Conservation (phyloP, 208 protist genomes). For the Tritrichomonas musculus region DNA sequence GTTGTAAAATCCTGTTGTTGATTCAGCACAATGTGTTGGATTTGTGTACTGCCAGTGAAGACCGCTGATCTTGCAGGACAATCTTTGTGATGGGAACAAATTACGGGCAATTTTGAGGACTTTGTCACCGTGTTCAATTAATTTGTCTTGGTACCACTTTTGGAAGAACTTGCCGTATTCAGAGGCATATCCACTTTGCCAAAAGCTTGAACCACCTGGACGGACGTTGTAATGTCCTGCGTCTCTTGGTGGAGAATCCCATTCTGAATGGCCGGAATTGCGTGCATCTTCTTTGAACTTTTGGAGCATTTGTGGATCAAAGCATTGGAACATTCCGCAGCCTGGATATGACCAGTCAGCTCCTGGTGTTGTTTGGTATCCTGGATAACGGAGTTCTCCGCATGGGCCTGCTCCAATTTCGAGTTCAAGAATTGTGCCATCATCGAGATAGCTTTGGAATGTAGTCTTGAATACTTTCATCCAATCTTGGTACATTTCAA, state of each 20-base stretch:
- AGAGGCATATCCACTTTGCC: background rate
- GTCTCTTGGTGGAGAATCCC: background rate
- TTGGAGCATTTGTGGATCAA: background rate
- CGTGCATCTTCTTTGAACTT: background rate
- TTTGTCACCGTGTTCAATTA: background rate
- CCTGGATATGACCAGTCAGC: conserved; percentile 10
- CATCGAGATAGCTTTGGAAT: background rate
- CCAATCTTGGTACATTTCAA: background rate
- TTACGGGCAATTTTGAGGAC: background rate
- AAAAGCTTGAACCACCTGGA: background rate
- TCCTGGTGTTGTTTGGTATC: background rate
- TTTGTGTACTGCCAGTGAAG: background rate
- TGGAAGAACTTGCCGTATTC: background rate
- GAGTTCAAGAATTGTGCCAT: background rate
- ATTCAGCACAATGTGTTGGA: background rate
- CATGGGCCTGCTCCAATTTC: background rate
- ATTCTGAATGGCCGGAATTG: background rate
- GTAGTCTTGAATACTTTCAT: background rate
- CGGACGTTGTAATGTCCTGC: background rate
- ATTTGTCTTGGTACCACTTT: background rate
- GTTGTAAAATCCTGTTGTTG: background rate
- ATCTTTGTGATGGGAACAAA: background rate
- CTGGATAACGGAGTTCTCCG: background rate
- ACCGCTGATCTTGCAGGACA: background rate
- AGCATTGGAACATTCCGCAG: background rate